Evolutionary conservation across 2,329 filamentous ascomycete genomes (phyloP).

Genomic region (Grosmannia clavigera): DNA sequence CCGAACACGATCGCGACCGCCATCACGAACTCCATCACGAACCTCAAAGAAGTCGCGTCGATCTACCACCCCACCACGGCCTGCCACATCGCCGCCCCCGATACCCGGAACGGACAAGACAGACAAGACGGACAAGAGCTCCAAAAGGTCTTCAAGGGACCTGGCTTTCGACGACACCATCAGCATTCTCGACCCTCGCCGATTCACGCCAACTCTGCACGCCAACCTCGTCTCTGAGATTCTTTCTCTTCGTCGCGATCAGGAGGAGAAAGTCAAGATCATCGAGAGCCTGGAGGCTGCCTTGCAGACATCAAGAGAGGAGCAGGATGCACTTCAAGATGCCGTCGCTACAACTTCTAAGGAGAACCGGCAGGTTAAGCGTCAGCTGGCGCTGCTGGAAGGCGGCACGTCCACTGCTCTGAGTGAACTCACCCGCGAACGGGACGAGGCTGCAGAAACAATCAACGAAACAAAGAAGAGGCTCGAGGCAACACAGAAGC

Average conservation of each 20-base stretch:
- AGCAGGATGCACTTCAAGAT: slow-evolving; percentile 59
- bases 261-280: slow-evolving; percentile 77
- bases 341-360: slow-evolving; percentile 52
- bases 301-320: slow-evolving; percentile 57
- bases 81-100: slow-evolving; percentile 47
- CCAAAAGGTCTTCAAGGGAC: slow-evolving; percentile 45
- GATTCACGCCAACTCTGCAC: slow-evolving; percentile 91
- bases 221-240: slow-evolving; percentile 94
- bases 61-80: slow-evolving; percentile 51
- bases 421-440: slow-evolving; percentile 69
- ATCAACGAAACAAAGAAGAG: slow-evolving; percentile 62
- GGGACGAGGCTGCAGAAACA: slow-evolving; percentile 69
- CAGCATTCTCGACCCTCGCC: slow-evolving; percentile 69
- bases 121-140: slow-evolving; percentile 28
- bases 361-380: slow-evolving; percentile 69
- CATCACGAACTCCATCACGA: slow-evolving; percentile 60
- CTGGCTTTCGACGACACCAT: slow-evolving; percentile 54
- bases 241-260: slow-evolving; percentile 69
- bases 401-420: slow-evolving; percentile 78
- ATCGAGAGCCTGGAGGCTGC: slow-evolving; percentile 75
- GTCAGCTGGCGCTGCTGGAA: slow-evolving; percentile 76
- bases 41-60: slow-evolving; percentile 48
- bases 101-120: slow-evolving; percentile 25
- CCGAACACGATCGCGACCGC: slow-evolving; percentile 54
- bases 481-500: slow-evolving; percentile 67